Evolutionary conservation across 1,284 basidiomycete genomes (phyloP).

Genomic region (Tilletiaria anomala): DNA sequence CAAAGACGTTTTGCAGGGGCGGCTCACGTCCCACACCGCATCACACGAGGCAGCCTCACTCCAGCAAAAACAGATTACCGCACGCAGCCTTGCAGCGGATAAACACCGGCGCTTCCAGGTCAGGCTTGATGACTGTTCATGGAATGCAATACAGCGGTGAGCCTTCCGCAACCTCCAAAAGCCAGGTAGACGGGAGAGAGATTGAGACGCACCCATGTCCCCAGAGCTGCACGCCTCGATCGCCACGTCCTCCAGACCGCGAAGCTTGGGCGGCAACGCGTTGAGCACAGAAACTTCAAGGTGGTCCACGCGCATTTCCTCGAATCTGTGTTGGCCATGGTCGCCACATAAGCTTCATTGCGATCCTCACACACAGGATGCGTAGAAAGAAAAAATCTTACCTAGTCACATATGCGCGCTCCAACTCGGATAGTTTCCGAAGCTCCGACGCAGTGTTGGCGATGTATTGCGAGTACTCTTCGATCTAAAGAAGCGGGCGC

Average conservation of each 20-base stretch:
- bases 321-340: slow-evolving; percentile 9
- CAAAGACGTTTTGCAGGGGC: not conserved
- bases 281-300: slow-evolving; percentile 16
- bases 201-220: slow-evolving; percentile 19
- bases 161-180: not conserved
- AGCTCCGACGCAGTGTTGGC: slow-evolving; percentile 4
- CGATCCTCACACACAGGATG: not conserved
- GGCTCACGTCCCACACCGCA: no score
- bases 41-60: no score
- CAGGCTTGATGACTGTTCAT: slow-evolving; percentile 15
- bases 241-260: slow-evolving; percentile 10
- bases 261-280: slow-evolving; percentile 23
- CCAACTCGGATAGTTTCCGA: slow-evolving; percentile 13
- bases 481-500: slow-evolving; percentile 9
- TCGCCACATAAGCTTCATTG: not conserved
- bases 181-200: not conserved
- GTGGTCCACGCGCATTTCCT: slow-evolving; percentile 15
- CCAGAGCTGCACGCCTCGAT: slow-evolving; percentile 2
- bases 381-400: slow-evolving; percentile 5
- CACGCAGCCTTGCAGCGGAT: slow-evolving; percentile 28
- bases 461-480: slow-evolving; percentile 16
- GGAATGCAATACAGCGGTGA: not conserved
- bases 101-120: slow-evolving; percentile 30
- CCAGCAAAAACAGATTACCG: slow-evolving; percentile 15
- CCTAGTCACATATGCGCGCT: slow-evolving; percentile 16